phyloP scores from a whole-genome alignment of 129 eudicot genomes.

The Lonicera japonica region DNA sequence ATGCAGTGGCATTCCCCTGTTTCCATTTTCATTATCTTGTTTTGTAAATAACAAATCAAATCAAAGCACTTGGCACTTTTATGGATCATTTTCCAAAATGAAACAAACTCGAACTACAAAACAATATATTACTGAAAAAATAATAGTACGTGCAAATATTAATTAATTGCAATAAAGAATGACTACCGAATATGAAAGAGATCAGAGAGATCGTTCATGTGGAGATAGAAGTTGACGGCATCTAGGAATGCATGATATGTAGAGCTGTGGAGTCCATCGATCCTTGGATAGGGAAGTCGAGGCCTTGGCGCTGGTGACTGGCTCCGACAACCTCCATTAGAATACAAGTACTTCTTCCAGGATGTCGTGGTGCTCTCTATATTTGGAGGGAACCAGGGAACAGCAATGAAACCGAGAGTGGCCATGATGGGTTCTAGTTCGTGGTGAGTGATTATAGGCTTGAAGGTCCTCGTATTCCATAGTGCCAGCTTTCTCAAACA shows the following conservation, averaged over 20 bases:
- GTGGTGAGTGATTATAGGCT: constrained; percentile 36
- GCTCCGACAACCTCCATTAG: not conserved
- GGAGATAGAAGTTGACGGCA: constrained; percentile 29
- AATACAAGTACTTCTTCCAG: constrained; percentile 38
- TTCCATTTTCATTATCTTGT: not conserved
- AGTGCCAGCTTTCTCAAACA: constrained; percentile 38
- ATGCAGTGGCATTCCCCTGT: constrained; percentile 50
- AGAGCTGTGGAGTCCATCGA: constrained; percentile 42
- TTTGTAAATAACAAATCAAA: not conserved
- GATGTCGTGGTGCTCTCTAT: constrained; percentile 3
- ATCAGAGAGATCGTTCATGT: constrained; percentile 28
- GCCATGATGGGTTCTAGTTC: constrained; percentile 41
- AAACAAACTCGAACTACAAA: not conserved
- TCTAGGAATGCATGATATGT: constrained; percentile 34
- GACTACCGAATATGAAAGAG: constrained; percentile 43
- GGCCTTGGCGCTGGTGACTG: constrained; percentile 27
- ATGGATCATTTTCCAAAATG: not conserved
- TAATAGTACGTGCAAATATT: not conserved
- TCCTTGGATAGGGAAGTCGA: constrained; percentile 43
- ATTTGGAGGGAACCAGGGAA: not conserved
- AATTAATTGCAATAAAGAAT: not conserved
- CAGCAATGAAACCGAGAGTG: constrained; percentile 33
- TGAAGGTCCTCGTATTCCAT: constrained; percentile 48
- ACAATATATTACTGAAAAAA: not conserved
- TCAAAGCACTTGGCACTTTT: not conserved